These are phyloP conservation scores for Monosporascus sp. DNA, from an alignment of 2,329 filamentous ascomycete species.

Conservation along the genomic window DNA sequence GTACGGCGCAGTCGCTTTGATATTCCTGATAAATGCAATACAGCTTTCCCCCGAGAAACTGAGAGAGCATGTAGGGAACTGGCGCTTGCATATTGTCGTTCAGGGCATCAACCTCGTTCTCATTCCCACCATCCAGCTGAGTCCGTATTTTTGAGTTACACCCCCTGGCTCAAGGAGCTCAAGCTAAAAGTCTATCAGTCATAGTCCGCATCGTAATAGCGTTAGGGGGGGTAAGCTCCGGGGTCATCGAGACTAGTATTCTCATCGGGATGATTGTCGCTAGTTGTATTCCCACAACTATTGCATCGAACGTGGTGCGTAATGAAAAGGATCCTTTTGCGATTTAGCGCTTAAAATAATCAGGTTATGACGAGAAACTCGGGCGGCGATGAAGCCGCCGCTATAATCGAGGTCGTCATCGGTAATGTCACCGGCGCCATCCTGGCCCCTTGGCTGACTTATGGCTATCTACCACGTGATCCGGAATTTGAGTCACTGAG, in stretches of 20 bases:
- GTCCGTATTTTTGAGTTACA: conserved; percentile 23
- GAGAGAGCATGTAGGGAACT: conserved; percentile 56
- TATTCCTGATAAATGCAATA: conserved; percentile 67
- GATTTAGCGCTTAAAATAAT: no score
- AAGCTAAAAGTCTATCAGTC: conserved; percentile 24
- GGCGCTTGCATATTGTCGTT: conserved; percentile 62
- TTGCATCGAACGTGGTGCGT: conserved; percentile 59
- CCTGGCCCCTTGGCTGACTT: conserved; percentile 58
- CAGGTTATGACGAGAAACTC: conserved; percentile 61
- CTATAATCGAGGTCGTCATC: conserved; percentile 63
- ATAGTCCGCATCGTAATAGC: conserved; percentile 43
- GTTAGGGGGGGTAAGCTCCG: conserved; percentile 41
- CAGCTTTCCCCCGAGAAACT: conserved; percentile 61
- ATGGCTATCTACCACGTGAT: conserved; percentile 51
- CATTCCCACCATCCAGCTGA: conserved; percentile 58
- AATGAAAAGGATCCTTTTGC: no score
- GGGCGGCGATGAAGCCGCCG: conserved; percentile 61
- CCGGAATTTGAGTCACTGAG: conserved; percentile 52
- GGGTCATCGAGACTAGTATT: conserved; percentile 58
- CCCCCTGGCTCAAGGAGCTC: conserved; percentile 2
- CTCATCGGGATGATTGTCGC: conserved; percentile 63
- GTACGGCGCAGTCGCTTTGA: conserved; percentile 63
- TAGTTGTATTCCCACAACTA: conserved; percentile 66
- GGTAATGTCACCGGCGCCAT: conserved; percentile 67
- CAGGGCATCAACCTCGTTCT: conserved; percentile 64